These are phyloP conservation scores for Cryptococcus maquisensis DNA, from an alignment of 1,284 basidiomycete species.

Conservation along the genomic window DNA sequence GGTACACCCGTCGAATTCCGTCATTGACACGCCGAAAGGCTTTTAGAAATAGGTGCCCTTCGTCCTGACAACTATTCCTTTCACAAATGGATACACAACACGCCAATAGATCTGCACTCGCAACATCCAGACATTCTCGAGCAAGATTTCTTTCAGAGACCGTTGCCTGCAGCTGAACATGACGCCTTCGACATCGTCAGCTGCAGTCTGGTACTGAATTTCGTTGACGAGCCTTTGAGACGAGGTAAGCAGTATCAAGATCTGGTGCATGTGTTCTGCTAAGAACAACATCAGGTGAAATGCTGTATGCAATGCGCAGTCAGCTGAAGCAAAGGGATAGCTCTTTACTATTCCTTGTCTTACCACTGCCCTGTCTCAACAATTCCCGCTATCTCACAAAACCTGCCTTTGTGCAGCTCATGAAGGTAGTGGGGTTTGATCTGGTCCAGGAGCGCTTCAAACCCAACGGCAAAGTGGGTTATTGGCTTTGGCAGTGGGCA, in stretches of 20 bases:
- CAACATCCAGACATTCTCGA: slow-evolving; percentile 70
- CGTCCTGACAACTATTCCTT: slow-evolving; percentile 74
- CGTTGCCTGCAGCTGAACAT: slow-evolving; percentile 46
- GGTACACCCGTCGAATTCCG: neutral
- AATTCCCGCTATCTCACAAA: slow-evolving; percentile 76
- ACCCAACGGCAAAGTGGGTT: slow-evolving; percentile 43
- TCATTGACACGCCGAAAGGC: slow-evolving; percentile 49
- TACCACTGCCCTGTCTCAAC: slow-evolving; percentile 72
- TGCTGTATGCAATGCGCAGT: slow-evolving; percentile 50
- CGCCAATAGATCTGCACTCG: slow-evolving; percentile 74
- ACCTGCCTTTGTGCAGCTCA: slow-evolving; percentile 58
- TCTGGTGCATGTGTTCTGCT: neutral
- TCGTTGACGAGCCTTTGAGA: slow-evolving; percentile 68
- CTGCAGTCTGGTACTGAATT: slow-evolving; percentile 80
- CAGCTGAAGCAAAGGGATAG: slow-evolving; percentile 57
- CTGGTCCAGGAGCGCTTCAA: slow-evolving; percentile 61
- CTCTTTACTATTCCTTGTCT: slow-evolving; percentile 65
- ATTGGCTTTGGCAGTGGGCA: slow-evolving; percentile 43
- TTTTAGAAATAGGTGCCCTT: slow-evolving; percentile 81
- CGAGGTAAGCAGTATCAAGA: slow-evolving; percentile 56
- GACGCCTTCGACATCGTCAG: slow-evolving; percentile 69
- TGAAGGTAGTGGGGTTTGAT: slow-evolving; percentile 62
- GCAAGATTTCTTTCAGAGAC: slow-evolving; percentile 68
- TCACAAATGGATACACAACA: slow-evolving; percentile 64
- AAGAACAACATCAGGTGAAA: neutral